Base-by-base conservation (phyloP, 2,329 filamentous ascomycete species). In the Cladosporium phlei region DNA sequence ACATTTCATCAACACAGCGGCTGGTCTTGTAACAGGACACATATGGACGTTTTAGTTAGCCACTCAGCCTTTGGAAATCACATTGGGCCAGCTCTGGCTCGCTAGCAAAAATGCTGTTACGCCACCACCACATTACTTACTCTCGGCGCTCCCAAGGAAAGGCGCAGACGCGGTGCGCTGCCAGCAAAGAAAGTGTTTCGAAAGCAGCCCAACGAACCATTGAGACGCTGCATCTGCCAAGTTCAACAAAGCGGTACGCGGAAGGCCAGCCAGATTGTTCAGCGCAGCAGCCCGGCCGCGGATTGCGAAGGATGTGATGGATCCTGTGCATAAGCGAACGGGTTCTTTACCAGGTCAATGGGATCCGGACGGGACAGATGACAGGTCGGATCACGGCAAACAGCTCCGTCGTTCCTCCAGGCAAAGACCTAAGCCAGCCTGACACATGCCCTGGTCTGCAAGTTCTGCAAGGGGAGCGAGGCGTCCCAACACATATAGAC, bases 101-200 rank as follows among this genome's bases (percentile, higher is more conserved):
- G n/a, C n/a, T n/a, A n/a, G n/a, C n/a, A n/a, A n/a, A n/a, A n/a
- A n/a, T n/a, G n/a, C n/a, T n/a, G n/a, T n/a, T n/a, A n/a, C n/a
- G n/a, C n/a, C n/a, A n/a, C n/a, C n/a, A n/a, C n/a, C n/a, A n/a
- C n/a, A n/a, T n/a, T 38, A 27, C 35, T 38, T 38, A 38, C 35
- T 38, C 27, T 38, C 35, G 35, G 35, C 21, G 25, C 16, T 16
- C 25, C 37, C 22, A 14, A 21, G 33, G 33, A 17, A 37, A 24
- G 21, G 20, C 21, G 28, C 42, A 28, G 11, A 27, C 20, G 32
- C 17, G 12, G 32, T 37, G 42, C 42, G 21, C 37, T 45, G 42
- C 42, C 45, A 52, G 52, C 49, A 30, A 25, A 20, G 37, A 21
- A 24, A 46, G 20, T 25, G 50, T 54, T 54, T 52, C 52, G 39